phyloP scores from a whole-genome alignment of 371 early-diverging fungal species.

The Hamiltosporidium magnivora region DNA sequence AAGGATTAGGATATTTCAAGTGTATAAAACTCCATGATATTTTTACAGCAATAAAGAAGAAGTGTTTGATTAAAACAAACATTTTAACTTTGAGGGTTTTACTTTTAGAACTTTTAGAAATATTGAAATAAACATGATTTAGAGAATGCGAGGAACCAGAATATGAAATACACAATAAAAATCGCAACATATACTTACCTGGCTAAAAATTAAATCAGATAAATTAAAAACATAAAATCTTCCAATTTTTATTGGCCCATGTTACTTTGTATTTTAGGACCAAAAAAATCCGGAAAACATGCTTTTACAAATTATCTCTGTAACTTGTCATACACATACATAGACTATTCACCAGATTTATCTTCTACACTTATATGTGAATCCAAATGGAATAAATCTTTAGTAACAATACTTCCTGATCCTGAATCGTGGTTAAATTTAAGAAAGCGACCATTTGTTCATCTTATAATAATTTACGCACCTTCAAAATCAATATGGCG shows the following conservation, averaged over 20 bases:
- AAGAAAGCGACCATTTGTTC: background rate
- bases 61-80: too few species aligned
- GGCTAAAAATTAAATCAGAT: too few species aligned
- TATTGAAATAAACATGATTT: too few species aligned
- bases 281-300: background rate
- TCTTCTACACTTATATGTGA: background rate
- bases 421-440: background rate
- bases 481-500: background rate
- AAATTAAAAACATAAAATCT: too few species aligned
- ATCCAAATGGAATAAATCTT: background rate
- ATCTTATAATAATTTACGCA: background rate
- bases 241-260: background rate
- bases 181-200: too few species aligned
- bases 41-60: too few species aligned
- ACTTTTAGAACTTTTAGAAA: too few species aligned
- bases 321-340: background rate
- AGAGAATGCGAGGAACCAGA: too few species aligned
- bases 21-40: too few species aligned
- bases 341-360: background rate
- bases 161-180: too few species aligned
- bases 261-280: background rate
- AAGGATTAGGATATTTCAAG: too few species aligned
- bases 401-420: background rate
- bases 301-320: background rate
- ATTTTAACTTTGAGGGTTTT: too few species aligned